phyloP scores from a whole-genome alignment of 306 rosid genomes.

The Abrus pulchellus region DNA sequence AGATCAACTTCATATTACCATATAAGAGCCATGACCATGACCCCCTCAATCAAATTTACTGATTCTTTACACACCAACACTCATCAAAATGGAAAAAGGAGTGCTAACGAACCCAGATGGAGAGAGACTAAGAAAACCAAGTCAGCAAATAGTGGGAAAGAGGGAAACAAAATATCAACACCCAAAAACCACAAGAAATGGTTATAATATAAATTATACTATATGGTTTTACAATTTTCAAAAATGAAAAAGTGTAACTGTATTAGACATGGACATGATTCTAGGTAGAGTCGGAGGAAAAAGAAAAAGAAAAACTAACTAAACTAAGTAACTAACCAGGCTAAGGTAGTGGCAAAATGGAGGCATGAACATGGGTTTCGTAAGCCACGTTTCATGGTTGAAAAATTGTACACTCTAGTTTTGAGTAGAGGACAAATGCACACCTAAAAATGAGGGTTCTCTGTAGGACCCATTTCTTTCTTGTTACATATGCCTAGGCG shows the following conservation, averaged over 20 bases:
- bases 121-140: constrained; percentile 21
- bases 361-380: constrained; percentile 33
- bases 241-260: background rate
- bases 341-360: constrained; percentile 33
- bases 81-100: background rate
- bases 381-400: constrained; percentile 35
- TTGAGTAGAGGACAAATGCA: background rate
- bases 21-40: background rate
- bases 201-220: background rate
- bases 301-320: background rate
- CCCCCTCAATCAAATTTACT: constrained; percentile 8
- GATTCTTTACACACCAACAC: background rate
- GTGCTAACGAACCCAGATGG: background rate
- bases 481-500: background rate
- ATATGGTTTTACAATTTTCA: constrained; percentile 19
- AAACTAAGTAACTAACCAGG: constrained; percentile 29
- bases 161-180: constrained; percentile 30
- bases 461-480: constrained; percentile 13
- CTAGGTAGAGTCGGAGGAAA: background rate
- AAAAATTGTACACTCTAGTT: background rate
- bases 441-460: background rate
- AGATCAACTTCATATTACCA: background rate
- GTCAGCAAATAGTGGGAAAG: constrained; percentile 19
- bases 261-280: background rate
- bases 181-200: background rate